Percentiles rank a stretch among this genome's conserved stretches.
phyloP scores from a whole-genome alignment of 495 filamentous ascomycete species.

The Penicillium bialowiezense region DNA sequence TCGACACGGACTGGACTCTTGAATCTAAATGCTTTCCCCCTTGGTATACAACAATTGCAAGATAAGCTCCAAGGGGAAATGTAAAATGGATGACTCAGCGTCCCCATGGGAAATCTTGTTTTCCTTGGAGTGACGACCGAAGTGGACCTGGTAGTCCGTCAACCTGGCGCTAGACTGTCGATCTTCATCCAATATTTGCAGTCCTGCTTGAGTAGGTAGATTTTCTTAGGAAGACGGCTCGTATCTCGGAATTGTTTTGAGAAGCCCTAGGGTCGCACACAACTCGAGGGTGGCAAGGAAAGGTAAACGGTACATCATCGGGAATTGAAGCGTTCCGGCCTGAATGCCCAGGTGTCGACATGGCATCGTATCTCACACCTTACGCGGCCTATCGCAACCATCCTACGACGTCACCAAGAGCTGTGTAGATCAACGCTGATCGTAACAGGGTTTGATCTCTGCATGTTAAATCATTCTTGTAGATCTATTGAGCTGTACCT shows the following conservation, averaged over 20 bases:
- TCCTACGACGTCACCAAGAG: not conserved
- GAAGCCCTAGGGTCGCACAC: not conserved
- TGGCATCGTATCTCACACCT: not conserved
- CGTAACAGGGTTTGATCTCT: too few relatives aligned
- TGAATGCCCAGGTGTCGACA: too few relatives aligned
- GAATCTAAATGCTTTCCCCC: not conserved
- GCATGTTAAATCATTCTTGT: not conserved
- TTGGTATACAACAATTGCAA: not conserved
- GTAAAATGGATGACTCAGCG: not conserved
- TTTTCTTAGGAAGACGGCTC: not conserved
- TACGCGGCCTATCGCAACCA: not conserved
- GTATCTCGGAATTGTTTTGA: too few relatives aligned
- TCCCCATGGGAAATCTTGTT: constrained; percentile 5
- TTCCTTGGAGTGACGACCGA: constrained; percentile 1
- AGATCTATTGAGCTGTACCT: not conserved
- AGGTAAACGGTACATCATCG: not conserved
- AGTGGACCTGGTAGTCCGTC: constrained; percentile 3
- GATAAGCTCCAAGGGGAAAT: not conserved
- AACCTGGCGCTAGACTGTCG: constrained; percentile 3
- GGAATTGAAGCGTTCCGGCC: too few relatives aligned
- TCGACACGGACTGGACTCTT: not conserved
- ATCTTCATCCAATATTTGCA: not conserved
- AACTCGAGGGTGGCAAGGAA: not conserved
- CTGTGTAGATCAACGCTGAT: not conserved
- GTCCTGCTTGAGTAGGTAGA: not conserved